These are phyloP conservation scores for Epichloe sp. DNA, from an alignment of 2,329 filamentous ascomycete genomes.

Conservation along the genomic window DNA sequence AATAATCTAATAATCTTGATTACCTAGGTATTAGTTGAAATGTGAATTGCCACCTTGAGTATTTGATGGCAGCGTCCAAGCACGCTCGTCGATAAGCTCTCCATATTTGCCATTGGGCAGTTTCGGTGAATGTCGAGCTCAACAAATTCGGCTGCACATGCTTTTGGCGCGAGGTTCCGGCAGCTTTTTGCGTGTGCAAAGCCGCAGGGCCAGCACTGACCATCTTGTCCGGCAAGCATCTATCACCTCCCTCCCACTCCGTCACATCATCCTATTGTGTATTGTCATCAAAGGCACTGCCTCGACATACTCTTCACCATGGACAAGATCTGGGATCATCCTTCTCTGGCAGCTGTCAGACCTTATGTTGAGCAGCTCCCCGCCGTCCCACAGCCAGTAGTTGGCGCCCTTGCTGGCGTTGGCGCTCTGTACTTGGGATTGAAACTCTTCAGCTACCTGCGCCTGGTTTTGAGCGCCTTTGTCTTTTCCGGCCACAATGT, in stretches of 20 bases:
- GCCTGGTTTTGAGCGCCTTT: conserved; percentile 54
- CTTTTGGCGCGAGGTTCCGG: not conserved
- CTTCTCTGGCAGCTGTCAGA: not conserved
- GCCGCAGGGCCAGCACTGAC: not conserved
- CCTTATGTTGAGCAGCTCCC: conserved; percentile 12
- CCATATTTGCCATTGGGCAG: not conserved
- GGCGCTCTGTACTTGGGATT: conserved; percentile 46
- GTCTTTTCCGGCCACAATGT: conserved; percentile 52
- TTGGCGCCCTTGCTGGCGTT: conserved; percentile 35
- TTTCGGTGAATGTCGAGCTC: conserved; percentile 1
- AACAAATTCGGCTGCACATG: conserved; percentile 5
- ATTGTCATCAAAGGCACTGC: not conserved
- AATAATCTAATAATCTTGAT: too few species aligned
- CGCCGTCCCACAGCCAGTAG: conserved; percentile 29
- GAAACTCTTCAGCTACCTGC: conserved; percentile 44
- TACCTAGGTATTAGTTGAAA: too few species aligned
- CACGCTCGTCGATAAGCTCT: not conserved
- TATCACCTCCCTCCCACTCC: not conserved
- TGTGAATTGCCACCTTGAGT: too few species aligned
- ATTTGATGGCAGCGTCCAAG: too few species aligned
- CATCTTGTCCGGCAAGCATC: not conserved
- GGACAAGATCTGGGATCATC: conserved; percentile 13
- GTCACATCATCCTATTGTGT: not conserved
- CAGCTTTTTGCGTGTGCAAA: not conserved
- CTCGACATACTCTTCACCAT: conserved; percentile 10